Base-by-base conservation (phyloP, 2,329 filamentous ascomycete genomes). In the Zasmidium angulare region DNA sequence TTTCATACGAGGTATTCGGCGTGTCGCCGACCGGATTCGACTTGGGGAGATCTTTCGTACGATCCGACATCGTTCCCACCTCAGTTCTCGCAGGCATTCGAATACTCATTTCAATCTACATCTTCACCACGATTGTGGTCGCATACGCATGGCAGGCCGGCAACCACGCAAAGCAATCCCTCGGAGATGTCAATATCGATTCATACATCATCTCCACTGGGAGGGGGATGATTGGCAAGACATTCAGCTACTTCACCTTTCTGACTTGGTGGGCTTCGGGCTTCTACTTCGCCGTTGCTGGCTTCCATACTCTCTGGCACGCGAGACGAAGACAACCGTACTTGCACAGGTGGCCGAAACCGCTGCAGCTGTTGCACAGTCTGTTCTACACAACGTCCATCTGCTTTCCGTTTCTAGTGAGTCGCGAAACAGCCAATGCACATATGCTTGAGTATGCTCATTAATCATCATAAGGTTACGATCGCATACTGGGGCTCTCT, bases 171-270 rank as follows among this genome's bases (percentile, higher is more conserved):
- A 46, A 46, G 17, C 53, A 56, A 14, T 46, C 50, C 3, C 46
- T 63, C 19, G 50, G 24, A 6, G 52, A 63, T 22, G 50, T 63
- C 20, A 46, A 59, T 26, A 58, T 61, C 21, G 58, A 59, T 3
- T 53, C 58, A 0, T 61, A 61, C 11, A 56, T 53, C 4, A 49
- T 59, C 17, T 46, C 59, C 12, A 55, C 53, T 29, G 26, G 26
- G 26, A 29, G 36, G 61, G 51, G 10, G 22, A 51, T 23, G 43
- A 50, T 9, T 61, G 58, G 54, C 21, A 59, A 61, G 23, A 59
- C 55, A 4, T 61, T 63, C 55, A 63, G 61, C 58, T 61, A 59
- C 53, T 59, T 63, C 50, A 61, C 61, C 24, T 63, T 61, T 47
- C 47, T 63, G 23, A 61, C 56, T 6, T 63, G 47, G 23, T 63